Evolutionary conservation across 805 yeast genomes (phyloP), one percentile per base, ranked within the genome.

Genomic region (Komagataella populi): DNA sequence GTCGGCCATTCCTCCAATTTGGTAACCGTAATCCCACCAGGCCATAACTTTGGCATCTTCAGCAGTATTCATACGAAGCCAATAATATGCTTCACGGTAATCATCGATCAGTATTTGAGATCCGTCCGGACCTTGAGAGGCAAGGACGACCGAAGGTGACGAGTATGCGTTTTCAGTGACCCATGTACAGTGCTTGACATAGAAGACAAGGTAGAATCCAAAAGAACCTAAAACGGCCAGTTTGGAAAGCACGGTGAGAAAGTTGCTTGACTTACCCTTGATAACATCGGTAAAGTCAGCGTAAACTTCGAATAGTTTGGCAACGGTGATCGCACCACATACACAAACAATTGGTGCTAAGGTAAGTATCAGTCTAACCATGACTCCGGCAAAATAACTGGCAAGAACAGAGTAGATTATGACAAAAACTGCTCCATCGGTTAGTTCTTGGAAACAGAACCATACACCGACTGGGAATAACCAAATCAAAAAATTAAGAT

Each of bases 11-110:
- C 99, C 99, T 60, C 99, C 99, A 62, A 93, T 93, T 73, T 93
- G 99, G 69, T 93, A 93, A 51, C 99, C 99, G 64, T 95, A 95
- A 73, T 95, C 99, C 99, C 99, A 93, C 99, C 99, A 93, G 8
- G 97, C 84, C 84, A 95, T 88, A 55, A 93, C 85, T 67, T 87
- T 90, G 43, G 97, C 86, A 65, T 93, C 98, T 65, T 93, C 96
- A 3, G 86, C 81, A 0, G 99, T 93, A 71, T 93, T 93, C 96
- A 91, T 90, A 63, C 99, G 82, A 60, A 93, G 74, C 99, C 99
- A 93, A 67, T 91, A 93, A 72, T 93, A 93, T 8, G 98, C 99
- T 73, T 93, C 99, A 70, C 99, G 82, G 74, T 84, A 93, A 68
- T 93, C 99, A 67, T 93, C 99, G 62, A 93, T 93, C 57, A 91